phyloP scores from a whole-genome alignment of 2,329 filamentous ascomycete species.

The Paramyrothecium roridum region DNA sequence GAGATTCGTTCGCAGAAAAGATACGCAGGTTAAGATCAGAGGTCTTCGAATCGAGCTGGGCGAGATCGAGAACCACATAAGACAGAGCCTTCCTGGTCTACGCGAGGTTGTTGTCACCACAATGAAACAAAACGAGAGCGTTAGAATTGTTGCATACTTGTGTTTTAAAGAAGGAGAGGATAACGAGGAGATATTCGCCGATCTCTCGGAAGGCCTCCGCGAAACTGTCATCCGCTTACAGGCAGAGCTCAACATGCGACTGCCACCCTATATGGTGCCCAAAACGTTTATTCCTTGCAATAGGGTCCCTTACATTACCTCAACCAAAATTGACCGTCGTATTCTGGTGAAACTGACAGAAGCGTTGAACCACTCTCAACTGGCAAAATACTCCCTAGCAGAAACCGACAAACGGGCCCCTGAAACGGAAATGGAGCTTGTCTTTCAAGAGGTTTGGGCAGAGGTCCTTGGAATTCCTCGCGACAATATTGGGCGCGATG shows the following conservation, averaged over 20 bases:
- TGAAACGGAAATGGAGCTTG: conserved; percentile 1
- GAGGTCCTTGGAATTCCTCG: neutral
- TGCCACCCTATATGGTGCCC: conserved; percentile 13
- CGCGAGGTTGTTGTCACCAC: neutral
- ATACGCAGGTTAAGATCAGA: conserved; percentile 52
- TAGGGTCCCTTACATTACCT: conserved; percentile 9
- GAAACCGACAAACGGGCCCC: neutral
- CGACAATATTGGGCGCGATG: conserved; percentile 22
- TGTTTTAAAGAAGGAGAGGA: neutral
- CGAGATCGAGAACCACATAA: conserved; percentile 10
- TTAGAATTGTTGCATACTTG: neutral
- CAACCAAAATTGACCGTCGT: conserved; percentile 12
- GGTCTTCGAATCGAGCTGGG: conserved; percentile 50
- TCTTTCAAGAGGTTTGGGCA: conserved; percentile 6
- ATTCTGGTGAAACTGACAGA: neutral
- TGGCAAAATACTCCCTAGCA: neutral
- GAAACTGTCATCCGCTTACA: neutral
- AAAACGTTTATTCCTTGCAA: conserved; percentile 5
- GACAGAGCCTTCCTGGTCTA: neutral
- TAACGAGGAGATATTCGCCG: too few relatives aligned
- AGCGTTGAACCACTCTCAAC: neutral
- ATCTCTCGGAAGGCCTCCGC: neutral
- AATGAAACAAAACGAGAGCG: neutral
- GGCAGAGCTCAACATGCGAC: neutral
- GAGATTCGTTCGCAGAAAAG: conserved; percentile 45